phyloP scores from a whole-genome alignment of 164 flowering plant species.

The Tinospora cordifolia region DNA sequence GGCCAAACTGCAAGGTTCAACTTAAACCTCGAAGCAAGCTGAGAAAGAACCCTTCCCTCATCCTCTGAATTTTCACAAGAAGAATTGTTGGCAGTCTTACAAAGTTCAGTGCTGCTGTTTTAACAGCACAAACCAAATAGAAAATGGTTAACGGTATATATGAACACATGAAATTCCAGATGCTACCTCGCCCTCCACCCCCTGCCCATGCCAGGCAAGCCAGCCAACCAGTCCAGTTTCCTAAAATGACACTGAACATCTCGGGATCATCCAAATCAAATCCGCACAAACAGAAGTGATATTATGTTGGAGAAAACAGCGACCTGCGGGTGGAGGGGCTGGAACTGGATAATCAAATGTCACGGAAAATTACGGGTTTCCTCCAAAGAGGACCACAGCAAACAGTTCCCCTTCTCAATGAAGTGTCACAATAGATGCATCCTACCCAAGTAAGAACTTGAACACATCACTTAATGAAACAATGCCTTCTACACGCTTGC shows the following conservation, averaged over 20 bases:
- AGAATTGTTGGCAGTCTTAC: neutral
- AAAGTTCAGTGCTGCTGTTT: neutral
- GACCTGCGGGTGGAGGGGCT: neutral
- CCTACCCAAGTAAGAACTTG: slow-evolving; percentile 64
- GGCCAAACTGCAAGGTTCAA: neutral
- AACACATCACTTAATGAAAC: slow-evolving; percentile 68
- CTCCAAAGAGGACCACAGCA: neutral
- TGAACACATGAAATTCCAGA: neutral
- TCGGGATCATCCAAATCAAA: slow-evolving; percentile 23
- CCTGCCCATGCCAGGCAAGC: neutral
- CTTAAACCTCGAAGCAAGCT: neutral
- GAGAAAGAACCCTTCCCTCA: neutral
- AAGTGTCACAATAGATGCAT: slow-evolving; percentile 6
- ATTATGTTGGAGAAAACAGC: slow-evolving; percentile 7
- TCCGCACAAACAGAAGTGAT: slow-evolving; percentile 11
- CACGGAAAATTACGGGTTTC: slow-evolving; percentile 2
- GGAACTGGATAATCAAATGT: slow-evolving; percentile 3
- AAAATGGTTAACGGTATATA: neutral
- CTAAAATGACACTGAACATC: slow-evolving; percentile 15
- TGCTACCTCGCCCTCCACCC: slow-evolving; percentile 9
- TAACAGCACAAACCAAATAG: neutral
- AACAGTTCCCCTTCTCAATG: slow-evolving; percentile 1
- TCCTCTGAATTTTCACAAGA: neutral
- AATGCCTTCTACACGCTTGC: slow-evolving; percentile 88
- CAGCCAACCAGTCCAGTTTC: slow-evolving; percentile 12